A percentile compares a stretch with the other conserved stretches of the same genome.
These are phyloP conservation scores for Rhododendron griersonianum DNA, from an alignment of 148 eudicot species.

Conservation along the genomic window DNA sequence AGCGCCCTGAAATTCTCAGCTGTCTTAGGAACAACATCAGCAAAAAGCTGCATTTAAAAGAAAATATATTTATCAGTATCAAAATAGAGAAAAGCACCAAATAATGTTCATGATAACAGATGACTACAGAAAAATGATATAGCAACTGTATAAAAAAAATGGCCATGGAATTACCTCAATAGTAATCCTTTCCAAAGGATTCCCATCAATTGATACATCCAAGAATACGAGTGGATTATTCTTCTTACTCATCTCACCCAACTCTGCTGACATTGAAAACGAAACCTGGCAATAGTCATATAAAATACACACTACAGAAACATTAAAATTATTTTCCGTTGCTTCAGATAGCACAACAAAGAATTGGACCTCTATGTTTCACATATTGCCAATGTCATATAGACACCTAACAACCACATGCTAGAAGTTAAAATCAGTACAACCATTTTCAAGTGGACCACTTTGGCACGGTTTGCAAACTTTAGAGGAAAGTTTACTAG, in stretches of 20 bases:
- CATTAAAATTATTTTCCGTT: neutral
- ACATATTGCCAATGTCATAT: neutral
- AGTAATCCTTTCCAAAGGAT: constrained; percentile 53
- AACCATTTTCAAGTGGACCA: neutral
- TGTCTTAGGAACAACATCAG: constrained; percentile 89
- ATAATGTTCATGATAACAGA: neutral
- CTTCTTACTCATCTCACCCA: constrained; percentile 51
- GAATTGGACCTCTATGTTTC: neutral
- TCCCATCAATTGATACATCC: constrained; percentile 74
- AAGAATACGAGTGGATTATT: constrained; percentile 80
- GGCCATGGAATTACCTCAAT: constrained; percentile 55
- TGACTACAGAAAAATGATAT: neutral
- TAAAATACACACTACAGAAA: neutral
- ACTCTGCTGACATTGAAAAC: constrained; percentile 15
- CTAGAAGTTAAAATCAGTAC: neutral
- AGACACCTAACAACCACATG: neutral
- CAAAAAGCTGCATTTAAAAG: constrained; percentile 63
- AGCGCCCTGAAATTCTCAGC: constrained; percentile 96
- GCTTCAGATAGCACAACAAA: neutral
- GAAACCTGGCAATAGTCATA: neutral
- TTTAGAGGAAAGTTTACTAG: neutral
- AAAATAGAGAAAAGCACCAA: neutral
- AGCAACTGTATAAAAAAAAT: neutral
- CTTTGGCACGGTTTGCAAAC: neutral
- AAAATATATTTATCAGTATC: constrained; percentile 12